A percentile compares a stretch with the other conserved stretches of the same genome.
phyloP scores from a whole-genome alignment of 2,329 filamentous ascomycete species.

The Leptographium flavum region DNA sequence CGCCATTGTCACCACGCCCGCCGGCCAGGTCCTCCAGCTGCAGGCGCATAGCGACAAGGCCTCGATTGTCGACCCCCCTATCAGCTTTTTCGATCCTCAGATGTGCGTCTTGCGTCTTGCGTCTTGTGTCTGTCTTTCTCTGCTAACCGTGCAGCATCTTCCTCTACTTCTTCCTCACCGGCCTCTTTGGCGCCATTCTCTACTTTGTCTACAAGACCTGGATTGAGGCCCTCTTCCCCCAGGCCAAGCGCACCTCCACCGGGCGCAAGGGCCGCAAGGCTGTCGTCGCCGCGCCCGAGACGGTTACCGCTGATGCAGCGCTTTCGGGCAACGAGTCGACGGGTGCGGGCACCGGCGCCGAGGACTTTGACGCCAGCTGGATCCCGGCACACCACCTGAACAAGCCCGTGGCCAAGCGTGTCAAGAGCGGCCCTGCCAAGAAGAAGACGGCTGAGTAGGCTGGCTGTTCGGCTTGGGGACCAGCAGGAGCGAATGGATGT shows the following conservation, averaged over 20 bases:
- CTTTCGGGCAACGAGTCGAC: constrained; percentile 59
- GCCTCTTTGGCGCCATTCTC: constrained; percentile 61
- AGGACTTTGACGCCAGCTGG: constrained; percentile 80
- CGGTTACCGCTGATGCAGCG: constrained; percentile 4
- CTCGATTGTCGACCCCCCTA: constrained; percentile 46
- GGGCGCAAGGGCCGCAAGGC: constrained; percentile 50
- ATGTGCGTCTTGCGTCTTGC: constrained; percentile 33
- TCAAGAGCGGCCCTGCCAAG: constrained; percentile 43
- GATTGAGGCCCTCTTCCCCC: constrained; percentile 91
- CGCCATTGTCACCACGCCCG: constrained; percentile 51
- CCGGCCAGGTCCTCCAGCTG: constrained; percentile 60
- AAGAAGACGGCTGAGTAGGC: constrained; percentile 16
- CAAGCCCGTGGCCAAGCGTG: constrained; percentile 58
- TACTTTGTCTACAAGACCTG: constrained; percentile 99
- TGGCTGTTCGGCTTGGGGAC: no score
- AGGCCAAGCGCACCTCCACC: constrained; percentile 55
- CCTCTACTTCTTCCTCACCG: constrained; percentile 83
- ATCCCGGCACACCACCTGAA: constrained; percentile 83
- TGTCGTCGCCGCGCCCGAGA: constrained; percentile 30
- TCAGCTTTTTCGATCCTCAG: constrained; percentile 15
- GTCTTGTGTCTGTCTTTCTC: not conserved
- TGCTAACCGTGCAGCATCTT: constrained; percentile 55
- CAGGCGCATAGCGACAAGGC: constrained; percentile 71
- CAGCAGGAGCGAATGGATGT: no score
- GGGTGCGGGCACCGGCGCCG: constrained; percentile 50